Conservation (phyloP, 2,329 filamentous ascomycete genomes). For the Phialocephala sp. region DNA sequence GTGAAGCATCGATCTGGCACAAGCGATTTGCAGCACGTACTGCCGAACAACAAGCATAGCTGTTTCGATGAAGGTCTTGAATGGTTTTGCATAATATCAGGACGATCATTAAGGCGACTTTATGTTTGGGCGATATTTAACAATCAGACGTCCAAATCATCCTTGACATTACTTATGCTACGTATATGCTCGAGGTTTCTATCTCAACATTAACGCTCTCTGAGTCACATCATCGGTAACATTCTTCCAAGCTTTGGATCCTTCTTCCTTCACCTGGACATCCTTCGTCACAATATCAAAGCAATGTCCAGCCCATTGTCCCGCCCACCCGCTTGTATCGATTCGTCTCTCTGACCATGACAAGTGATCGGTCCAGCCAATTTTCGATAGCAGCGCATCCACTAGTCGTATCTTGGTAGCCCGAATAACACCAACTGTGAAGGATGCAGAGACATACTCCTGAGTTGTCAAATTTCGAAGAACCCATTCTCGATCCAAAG, state of each 20-base stretch:
- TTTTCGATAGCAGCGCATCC: not conserved
- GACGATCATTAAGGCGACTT: too few relatives aligned
- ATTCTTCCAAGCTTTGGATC: not conserved
- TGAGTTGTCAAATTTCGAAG: constrained; percentile 5
- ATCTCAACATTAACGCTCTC: not conserved
- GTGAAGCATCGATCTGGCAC: too few relatives aligned
- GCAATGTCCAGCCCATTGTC: not conserved
- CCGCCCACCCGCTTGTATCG: not conserved
- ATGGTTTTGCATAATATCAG: too few relatives aligned
- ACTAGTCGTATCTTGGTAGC: not conserved
- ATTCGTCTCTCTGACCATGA: not conserved
- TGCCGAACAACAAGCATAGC: too few relatives aligned
- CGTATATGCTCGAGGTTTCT: not conserved
- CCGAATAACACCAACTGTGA: not conserved
- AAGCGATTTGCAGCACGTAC: too few relatives aligned
- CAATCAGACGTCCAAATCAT: not conserved
- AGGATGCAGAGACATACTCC: not conserved
- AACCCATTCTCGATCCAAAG: constrained; percentile 1
- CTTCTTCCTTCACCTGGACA: not conserved
- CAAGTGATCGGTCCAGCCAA: not conserved
- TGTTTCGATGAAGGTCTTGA: too few relatives aligned
- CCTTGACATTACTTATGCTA: too few relatives aligned
- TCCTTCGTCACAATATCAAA: constrained; percentile 8
- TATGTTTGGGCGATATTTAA: too few relatives aligned
- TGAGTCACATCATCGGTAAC: not conserved